Conservation (phyloP, 805 yeast genomes). For the Kazachstania kunashirensis region DNA sequence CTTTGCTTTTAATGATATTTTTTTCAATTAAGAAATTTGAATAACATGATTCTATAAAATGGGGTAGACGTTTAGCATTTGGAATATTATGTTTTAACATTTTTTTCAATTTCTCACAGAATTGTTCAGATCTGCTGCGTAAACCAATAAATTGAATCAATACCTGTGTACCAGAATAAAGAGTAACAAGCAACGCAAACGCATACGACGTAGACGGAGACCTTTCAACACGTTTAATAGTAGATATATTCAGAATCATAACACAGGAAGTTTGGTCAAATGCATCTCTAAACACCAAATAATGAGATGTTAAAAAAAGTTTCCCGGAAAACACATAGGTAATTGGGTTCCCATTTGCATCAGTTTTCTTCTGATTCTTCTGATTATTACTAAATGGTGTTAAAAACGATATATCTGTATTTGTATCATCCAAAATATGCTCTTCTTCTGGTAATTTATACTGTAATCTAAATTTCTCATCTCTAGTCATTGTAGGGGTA, state of each 20-base stretch:
- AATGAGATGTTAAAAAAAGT: constrained; percentile 66
- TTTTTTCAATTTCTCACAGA: constrained; percentile 58
- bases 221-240: constrained; percentile 78
- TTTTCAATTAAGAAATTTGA: constrained; percentile 75
- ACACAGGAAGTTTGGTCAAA: constrained; percentile 61
- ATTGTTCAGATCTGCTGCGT: constrained; percentile 67
- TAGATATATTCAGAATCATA: constrained; percentile 61
- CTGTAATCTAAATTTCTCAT: constrained; percentile 59
- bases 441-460: constrained; percentile 69
- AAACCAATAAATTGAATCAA: constrained; percentile 71
- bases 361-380: constrained; percentile 3
- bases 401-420: constrained; percentile 48
- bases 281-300: constrained; percentile 61
- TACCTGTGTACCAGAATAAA: constrained; percentile 55
- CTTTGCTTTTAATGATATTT: constrained; percentile 26
- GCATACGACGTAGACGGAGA: constrained; percentile 67
- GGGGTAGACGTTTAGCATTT: constrained; percentile 50
- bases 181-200: constrained; percentile 63
- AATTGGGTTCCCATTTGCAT: constrained; percentile 11
- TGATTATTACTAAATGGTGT: constrained; percentile 16
- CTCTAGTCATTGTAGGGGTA: constrained; percentile 42
- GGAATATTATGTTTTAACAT: constrained; percentile 54
- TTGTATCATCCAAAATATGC: constrained; percentile 49
- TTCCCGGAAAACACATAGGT: constrained; percentile 46
- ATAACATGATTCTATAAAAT: constrained; percentile 62